A percentile compares a stretch with the other conserved stretches of the same genome.
Conservation (phyloP, 768 basidiomycete genomes). For the Phlebiopsis flavidoalba region DNA sequence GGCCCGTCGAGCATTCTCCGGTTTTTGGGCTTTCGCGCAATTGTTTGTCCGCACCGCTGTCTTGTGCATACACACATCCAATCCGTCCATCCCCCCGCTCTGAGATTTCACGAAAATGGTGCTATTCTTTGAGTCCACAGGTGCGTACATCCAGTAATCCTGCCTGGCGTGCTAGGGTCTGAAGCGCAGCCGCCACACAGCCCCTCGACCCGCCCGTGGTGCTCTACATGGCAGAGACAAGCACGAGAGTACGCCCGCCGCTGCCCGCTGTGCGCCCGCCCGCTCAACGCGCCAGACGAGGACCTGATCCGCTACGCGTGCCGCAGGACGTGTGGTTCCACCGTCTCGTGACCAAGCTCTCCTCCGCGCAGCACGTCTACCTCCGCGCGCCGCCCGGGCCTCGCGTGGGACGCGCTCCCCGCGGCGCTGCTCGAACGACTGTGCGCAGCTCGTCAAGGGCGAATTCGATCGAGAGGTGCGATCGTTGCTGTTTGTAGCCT, state of each 20-base stretch:
- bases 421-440: slow-evolving; percentile 72
- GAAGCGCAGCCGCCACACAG: too few species aligned
- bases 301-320: slow-evolving; percentile 91
- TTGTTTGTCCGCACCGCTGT: too few species aligned
- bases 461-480: slow-evolving; percentile 91
- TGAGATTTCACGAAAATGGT: background rate
- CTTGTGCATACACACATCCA: too few species aligned
- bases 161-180: too few species aligned
- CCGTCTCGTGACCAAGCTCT: slow-evolving; percentile 89
- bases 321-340: slow-evolving; percentile 92
- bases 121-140: background rate
- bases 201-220: slow-evolving; percentile 55
- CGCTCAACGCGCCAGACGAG: slow-evolving; percentile 58
- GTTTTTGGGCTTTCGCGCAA: too few species aligned
- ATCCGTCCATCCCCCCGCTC: too few species aligned
- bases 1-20: too few species aligned
- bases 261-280: background rate
- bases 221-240: slow-evolving; percentile 97
- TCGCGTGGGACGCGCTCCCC: slow-evolving; percentile 88
- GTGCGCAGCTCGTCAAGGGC: slow-evolving; percentile 96
- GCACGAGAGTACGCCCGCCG: slow-evolving; percentile 69
- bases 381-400: slow-evolving; percentile 76
- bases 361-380: slow-evolving; percentile 95
- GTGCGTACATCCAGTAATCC: background rate
- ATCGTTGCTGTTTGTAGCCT: background rate